A percentile compares a stretch with the other conserved stretches of the same genome.
Conservation (phyloP, 805 yeast species). For the Myxozyma vanderwaltii region DNA sequence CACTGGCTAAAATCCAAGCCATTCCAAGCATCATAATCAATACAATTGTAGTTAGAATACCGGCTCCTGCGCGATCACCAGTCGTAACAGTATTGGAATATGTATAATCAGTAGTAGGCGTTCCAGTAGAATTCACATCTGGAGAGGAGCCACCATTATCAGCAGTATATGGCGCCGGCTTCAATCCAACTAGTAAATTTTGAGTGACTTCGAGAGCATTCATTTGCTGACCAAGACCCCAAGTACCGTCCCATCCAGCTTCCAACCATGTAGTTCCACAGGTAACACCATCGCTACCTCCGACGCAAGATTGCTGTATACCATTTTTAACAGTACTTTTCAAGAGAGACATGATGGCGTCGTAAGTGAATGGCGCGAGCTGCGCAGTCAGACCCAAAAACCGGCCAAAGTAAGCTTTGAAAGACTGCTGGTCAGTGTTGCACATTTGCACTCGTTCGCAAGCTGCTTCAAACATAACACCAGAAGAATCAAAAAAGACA, state of each 20-base stretch:
- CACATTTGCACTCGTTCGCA: slow-evolving; percentile 71
- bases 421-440: slow-evolving; percentile 87
- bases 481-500: slow-evolving; percentile 51
- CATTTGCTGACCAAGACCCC: slow-evolving; percentile 91
- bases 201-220: slow-evolving; percentile 71
- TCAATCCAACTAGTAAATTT: slow-evolving; percentile 36
- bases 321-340: slow-evolving; percentile 59
- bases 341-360: slow-evolving; percentile 41
- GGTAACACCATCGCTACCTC: slow-evolving; percentile 84
- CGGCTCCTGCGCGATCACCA: slow-evolving; percentile 31
- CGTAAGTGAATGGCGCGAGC: slow-evolving; percentile 59
- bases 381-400: slow-evolving; percentile 73
- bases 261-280: slow-evolving; percentile 82
- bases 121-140: slow-evolving; percentile 1
- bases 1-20: slow-evolving; percentile 22
- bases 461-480: slow-evolving; percentile 76
- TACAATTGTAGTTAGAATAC: slow-evolving; percentile 21
- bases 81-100: slow-evolving; percentile 3
- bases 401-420: slow-evolving; percentile 80
- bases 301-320: slow-evolving; percentile 81
- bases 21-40: slow-evolving; percentile 22
- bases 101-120: not conserved
- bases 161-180: slow-evolving; percentile 50
- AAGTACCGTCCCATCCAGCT: slow-evolving; percentile 68
- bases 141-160: slow-evolving; percentile 48